Evolutionary conservation across 139 green algal genomes (phyloP).

Genomic region (Pseudopediastrum boryanum): DNA sequence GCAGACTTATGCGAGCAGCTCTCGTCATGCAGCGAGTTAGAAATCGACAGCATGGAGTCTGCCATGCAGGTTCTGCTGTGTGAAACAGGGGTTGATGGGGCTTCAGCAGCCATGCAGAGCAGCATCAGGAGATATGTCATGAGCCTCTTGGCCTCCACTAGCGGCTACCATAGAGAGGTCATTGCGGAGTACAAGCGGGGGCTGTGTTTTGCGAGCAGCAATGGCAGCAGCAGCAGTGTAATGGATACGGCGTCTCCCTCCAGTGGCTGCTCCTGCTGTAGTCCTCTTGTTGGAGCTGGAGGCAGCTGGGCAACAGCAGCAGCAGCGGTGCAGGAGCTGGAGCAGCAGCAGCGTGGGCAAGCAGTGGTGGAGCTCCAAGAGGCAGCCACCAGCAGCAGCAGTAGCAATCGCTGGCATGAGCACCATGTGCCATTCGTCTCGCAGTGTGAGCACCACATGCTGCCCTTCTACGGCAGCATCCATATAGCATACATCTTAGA

Average conservation of each 20-base stretch:
- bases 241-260: too few relatives aligned
- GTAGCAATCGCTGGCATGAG: conserved; percentile 22
- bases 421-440: conserved; percentile 60
- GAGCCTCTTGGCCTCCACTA: conserved; percentile 64
- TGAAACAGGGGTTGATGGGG: conserved; percentile 20
- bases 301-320: conserved; percentile 11
- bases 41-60: conserved; percentile 35
- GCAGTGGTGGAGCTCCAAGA: neutral
- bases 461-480: conserved; percentile 91
- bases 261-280: conserved; percentile 23
- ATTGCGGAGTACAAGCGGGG: conserved; percentile 18
- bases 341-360: conserved; percentile 18
- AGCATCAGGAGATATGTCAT: conserved; percentile 58
- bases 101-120: conserved; percentile 38
- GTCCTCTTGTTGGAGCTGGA: neutral
- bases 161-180: conserved; percentile 60
- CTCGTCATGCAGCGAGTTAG: neutral
- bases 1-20: neutral
- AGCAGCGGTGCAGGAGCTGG: conserved; percentile 7
- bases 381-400: conserved; percentile 21
- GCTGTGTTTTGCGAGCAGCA: conserved; percentile 4
- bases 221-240: conserved; percentile 25
- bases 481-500: conserved; percentile 56
- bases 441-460: conserved; percentile 97
- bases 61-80: conserved; percentile 40